A percentile compares a stretch with the other conserved stretches of the same genome.
Conservation (phyloP, 129 eudicot genomes). For the Centella asiatica region DNA sequence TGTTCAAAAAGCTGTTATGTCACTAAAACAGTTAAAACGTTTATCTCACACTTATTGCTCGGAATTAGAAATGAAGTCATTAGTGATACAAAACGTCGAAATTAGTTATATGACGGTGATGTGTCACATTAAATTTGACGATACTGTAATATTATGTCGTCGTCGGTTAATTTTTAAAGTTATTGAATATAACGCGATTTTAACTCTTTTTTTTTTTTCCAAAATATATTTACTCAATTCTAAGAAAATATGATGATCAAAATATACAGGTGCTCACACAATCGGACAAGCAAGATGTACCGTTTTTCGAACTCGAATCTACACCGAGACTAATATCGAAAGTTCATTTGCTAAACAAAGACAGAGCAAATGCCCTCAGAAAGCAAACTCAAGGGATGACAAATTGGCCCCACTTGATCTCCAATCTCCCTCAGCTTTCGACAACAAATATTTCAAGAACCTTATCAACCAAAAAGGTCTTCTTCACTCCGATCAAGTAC, state of each 20-base stretch:
- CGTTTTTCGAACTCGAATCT: background rate
- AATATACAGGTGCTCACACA: slow-evolving; percentile 5
- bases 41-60: too few relatives aligned
- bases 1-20: too few relatives aligned
- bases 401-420: slow-evolving; percentile 10
- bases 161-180: too few relatives aligned
- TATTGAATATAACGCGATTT: too few relatives aligned
- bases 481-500: slow-evolving; percentile 10
- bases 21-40: too few relatives aligned
- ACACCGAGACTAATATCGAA: slow-evolving; percentile 3
- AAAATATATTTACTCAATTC: too few relatives aligned
- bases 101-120: too few relatives aligned
- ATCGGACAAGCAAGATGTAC: slow-evolving; percentile 5
- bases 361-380: background rate
- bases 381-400: background rate
- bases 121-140: too few relatives aligned
- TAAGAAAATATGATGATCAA: background rate
- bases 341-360: slow-evolving; percentile 6
- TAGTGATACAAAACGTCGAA: too few relatives aligned
- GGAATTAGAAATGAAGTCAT: too few relatives aligned
- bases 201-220: too few relatives aligned
- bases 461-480: slow-evolving; percentile 1
- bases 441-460: slow-evolving; percentile 5
- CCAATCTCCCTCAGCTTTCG: slow-evolving; percentile 9
- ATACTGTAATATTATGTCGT: too few relatives aligned